Conservation (phyloP, 2,329 filamentous ascomycete genomes). For the Fusarium zealandicum region DNA sequence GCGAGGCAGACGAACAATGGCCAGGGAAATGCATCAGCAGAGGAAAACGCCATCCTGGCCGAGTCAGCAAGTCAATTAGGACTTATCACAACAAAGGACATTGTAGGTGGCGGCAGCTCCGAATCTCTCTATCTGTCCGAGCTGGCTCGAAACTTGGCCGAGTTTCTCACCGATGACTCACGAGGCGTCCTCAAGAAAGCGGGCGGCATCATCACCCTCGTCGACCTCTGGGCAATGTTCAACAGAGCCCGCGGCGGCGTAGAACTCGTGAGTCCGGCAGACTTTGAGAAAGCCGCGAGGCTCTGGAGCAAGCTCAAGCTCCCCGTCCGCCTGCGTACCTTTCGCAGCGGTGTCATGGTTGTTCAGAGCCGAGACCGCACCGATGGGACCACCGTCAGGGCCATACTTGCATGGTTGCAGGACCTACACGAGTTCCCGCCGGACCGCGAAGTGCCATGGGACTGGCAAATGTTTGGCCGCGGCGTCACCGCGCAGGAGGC, state of each 20-base stretch:
- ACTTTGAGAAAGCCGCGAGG: slow-evolving; percentile 88
- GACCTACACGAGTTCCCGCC: slow-evolving; percentile 73
- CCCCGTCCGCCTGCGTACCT: slow-evolving; percentile 84
- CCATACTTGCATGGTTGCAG: slow-evolving; percentile 78
- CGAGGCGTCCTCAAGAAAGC: slow-evolving; percentile 79
- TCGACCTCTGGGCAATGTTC: slow-evolving; percentile 94
- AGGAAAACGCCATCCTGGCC: slow-evolving; percentile 77
- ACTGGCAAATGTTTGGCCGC: slow-evolving; percentile 78
- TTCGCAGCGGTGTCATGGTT: slow-evolving; percentile 93
- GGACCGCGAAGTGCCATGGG: slow-evolving; percentile 72
- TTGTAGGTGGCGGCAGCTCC: slow-evolving; percentile 77
- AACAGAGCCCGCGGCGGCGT: slow-evolving; percentile 93
- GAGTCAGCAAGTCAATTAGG: slow-evolving; percentile 82
- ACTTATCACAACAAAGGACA: slow-evolving; percentile 93
- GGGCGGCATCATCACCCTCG: slow-evolving; percentile 86
- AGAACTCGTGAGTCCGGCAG: slow-evolving; percentile 87
- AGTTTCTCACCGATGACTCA: slow-evolving; percentile 87
- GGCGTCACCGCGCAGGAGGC: slow-evolving; percentile 90
- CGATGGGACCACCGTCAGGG: slow-evolving; percentile 85
- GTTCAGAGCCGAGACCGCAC: slow-evolving; percentile 88
- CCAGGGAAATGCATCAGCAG: slow-evolving; percentile 66
- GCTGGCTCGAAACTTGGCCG: slow-evolving; percentile 81
- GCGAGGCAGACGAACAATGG: slow-evolving; percentile 70
- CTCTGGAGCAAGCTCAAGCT: slow-evolving; percentile 89
- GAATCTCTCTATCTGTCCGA: slow-evolving; percentile 91